Conservation (phyloP, 805 yeast species). For the Nakazawaea siamensis region DNA sequence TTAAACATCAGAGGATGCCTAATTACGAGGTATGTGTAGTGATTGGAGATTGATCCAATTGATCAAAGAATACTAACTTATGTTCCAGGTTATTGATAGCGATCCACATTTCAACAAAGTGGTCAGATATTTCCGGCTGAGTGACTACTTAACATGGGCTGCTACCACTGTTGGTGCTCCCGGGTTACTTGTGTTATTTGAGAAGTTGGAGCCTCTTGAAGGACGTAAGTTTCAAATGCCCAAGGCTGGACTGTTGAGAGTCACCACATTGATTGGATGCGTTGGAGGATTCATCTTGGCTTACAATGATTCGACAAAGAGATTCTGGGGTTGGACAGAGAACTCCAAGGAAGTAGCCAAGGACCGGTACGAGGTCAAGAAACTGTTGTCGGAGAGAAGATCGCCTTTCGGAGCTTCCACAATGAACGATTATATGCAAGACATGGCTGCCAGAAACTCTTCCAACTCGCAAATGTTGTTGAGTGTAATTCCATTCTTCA, state of each 20-base stretch:
- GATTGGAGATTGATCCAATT: background rate
- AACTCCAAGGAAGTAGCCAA: conserved; percentile 60
- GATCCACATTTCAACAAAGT: conserved; percentile 76
- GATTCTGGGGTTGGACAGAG: conserved; percentile 76
- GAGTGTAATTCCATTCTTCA: conserved; percentile 74
- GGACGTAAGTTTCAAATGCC: conserved; percentile 41
- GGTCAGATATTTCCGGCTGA: conserved; percentile 59
- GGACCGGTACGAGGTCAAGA: conserved; percentile 70
- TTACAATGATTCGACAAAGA: conserved; percentile 55
- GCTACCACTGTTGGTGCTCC: conserved; percentile 43
- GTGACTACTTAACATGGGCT: conserved; percentile 51
- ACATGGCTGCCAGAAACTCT: conserved; percentile 70
- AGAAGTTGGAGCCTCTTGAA: conserved; percentile 37
- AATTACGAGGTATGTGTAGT: conserved; percentile 3
- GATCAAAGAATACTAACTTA: too few species aligned
- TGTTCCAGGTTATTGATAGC: conserved; percentile 55
- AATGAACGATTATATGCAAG: conserved; percentile 63
- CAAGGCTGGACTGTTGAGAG: conserved; percentile 48
- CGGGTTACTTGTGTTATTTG: conserved; percentile 31
- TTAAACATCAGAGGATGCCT: conserved; percentile 1
- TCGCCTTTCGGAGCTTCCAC: conserved; percentile 62
- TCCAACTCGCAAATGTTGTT: conserved; percentile 56
- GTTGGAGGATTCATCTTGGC: conserved; percentile 70
- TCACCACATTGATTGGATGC: conserved; percentile 53
- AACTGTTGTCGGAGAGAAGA: conserved; percentile 52